Evolutionary conservation across 805 yeast genomes (phyloP).

Genomic region (Pichia eremophila): DNA sequence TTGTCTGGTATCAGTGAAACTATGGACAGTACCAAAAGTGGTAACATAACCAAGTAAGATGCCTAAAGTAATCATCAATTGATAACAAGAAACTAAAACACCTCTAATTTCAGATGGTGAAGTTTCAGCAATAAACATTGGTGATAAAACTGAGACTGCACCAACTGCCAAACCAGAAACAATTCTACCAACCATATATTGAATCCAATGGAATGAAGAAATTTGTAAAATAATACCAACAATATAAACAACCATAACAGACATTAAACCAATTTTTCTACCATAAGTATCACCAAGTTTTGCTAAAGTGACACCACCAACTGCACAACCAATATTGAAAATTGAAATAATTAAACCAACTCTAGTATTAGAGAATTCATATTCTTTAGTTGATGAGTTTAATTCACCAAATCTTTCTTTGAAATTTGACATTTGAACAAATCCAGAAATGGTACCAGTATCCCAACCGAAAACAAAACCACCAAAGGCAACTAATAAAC

Average conservation of each 20-base stretch:
- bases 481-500: slow-evolving; percentile 59
- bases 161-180: slow-evolving; percentile 47
- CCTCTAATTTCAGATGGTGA: slow-evolving; percentile 64
- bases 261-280: slow-evolving; percentile 45
- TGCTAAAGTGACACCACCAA: slow-evolving; percentile 54
- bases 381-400: slow-evolving; percentile 26
- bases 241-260: slow-evolving; percentile 43
- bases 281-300: slow-evolving; percentile 49
- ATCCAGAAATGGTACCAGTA: slow-evolving; percentile 69
- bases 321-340: slow-evolving; percentile 60
- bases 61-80: slow-evolving; percentile 58
- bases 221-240: slow-evolving; percentile 53
- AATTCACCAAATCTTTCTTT: slow-evolving; percentile 40
- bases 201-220: slow-evolving; percentile 48
- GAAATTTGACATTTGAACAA: slow-evolving; percentile 52
- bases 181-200: slow-evolving; percentile 50
- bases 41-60: slow-evolving; percentile 59
- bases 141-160: slow-evolving; percentile 39
- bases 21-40: slow-evolving; percentile 48
- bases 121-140: slow-evolving; percentile 53
- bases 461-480: slow-evolving; percentile 74
- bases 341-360: slow-evolving; percentile 56
- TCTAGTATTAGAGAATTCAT: slow-evolving; percentile 38
- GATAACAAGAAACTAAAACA: slow-evolving; percentile 57
- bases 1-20: slow-evolving; percentile 36